Percentiles rank a stretch among this genome's conserved stretches.
These are phyloP conservation scores for Septoria petroselini DNA, from an alignment of 2,329 filamentous ascomycete genomes.

Conservation along the genomic window DNA sequence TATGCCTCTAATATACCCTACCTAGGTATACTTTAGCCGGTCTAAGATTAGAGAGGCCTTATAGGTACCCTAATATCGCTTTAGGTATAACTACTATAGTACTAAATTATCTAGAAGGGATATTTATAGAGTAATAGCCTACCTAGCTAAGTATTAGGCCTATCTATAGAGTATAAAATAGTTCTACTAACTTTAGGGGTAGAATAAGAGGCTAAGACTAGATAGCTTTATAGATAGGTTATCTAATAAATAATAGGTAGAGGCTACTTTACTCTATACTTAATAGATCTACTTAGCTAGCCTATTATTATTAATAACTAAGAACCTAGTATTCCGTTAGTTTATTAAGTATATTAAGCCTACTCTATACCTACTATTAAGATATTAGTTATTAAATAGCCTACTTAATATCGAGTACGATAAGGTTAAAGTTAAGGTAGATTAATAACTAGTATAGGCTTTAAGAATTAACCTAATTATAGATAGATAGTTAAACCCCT, in stretches of 20 bases:
- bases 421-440: neutral
- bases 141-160: neutral
- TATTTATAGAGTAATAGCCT: neutral
- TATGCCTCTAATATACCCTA: neutral
- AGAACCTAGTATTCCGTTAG: neutral
- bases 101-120: neutral
- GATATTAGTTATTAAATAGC: neutral
- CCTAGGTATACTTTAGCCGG: neutral
- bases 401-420: neutral
- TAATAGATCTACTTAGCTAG: neutral
- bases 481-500: slow-evolving; percentile 1
- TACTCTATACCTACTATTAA: neutral
- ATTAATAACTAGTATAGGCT: slow-evolving; percentile 1
- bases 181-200: neutral
- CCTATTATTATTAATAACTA: slow-evolving; percentile 4
- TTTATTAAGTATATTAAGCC: slow-evolving; percentile 2
- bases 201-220: slow-evolving; percentile 1
- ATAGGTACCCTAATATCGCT: neutral
- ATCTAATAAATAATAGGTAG: neutral
- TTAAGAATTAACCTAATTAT: neutral
- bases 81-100: slow-evolving; percentile 1
- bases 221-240: neutral
- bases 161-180: neutral
- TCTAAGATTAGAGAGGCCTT: neutral
- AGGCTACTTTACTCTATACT: neutral